Evolutionary conservation across 495 filamentous ascomycete genomes (phyloP), one percentile per base, ranked within the genome.

Genomic region (Pyrenula aspistea): DNA sequence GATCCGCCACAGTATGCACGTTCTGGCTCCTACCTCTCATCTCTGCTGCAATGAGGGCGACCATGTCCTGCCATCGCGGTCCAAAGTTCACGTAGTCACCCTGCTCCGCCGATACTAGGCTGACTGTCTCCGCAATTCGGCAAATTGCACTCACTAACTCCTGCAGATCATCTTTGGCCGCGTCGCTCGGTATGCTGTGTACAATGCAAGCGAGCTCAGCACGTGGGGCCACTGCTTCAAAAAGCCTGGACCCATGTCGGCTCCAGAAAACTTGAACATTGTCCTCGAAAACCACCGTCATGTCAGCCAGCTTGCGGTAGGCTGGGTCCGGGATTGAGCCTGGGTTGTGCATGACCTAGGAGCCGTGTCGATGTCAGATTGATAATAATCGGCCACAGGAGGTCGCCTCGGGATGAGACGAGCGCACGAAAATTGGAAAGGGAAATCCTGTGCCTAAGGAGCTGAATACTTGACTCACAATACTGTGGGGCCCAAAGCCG

Each of bases 331-430:
- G 75, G 12, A 76, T 57, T 2, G 64, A 64, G 1, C 75, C 75
- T 1, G 75, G 75, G 25, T 78, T 78, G 56, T 78, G 75, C 42
- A 78, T 69, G 54, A 77, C 66, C 75, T 78, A 61, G 31, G 52
- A 55, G 48, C 2, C 20, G 57, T 22, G 15, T 55, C 59, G 59
- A 65, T 66, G 47, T 53, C 57, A 49, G 47, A 12, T 19, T 49
- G 47, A 19, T 49, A 12, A 12, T 49, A 12, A 49, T 49, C 47
- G 19, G 12, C 47, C 19, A 19, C 47, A 49, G 47, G 47, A 12
- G 47, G 47, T 49, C 19, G 47, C 47, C 19, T 55, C 60, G 56
- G 63, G 49, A 63, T 56, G 61, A 63, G 59, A 21, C 60, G 59
- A 21, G 42, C 47, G 57, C 54, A 48, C 52, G 59, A 60, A 55